A percentile compares a stretch with the other conserved stretches of the same genome.
phyloP scores from a whole-genome alignment of 2,329 filamentous ascomycete genomes.

The Aspergillus felis region DNA sequence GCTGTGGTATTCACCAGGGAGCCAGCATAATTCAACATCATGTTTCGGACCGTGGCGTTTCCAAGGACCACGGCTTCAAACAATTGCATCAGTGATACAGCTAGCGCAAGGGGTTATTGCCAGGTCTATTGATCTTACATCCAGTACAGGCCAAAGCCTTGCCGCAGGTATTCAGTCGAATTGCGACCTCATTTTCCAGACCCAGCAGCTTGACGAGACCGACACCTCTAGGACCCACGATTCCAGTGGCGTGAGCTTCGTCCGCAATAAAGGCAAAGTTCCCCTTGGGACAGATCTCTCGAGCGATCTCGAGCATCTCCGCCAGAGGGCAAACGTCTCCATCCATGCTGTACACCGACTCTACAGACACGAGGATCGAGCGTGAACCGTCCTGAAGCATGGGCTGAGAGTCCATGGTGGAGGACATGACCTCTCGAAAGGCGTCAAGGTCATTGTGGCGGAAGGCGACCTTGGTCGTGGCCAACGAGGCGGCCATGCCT shows the following conservation, averaged over 20 bases:
- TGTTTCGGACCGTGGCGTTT: conserved; percentile 50
- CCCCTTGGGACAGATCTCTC: conserved; percentile 31
- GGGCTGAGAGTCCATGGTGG: neutral
- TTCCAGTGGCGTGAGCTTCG: conserved; percentile 46
- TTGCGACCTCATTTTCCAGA: conserved; percentile 40
- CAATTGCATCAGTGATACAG: conserved; percentile 14
- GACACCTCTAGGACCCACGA: conserved; percentile 39
- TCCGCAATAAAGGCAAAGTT: conserved; percentile 31
- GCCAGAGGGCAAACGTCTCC: conserved; percentile 42
- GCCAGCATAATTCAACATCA: conserved; percentile 65
- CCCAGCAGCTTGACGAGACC: conserved; percentile 43
- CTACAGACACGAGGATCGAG: conserved; percentile 40
- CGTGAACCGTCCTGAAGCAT: conserved; percentile 24
- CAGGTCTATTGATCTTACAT: conserved; percentile 39
- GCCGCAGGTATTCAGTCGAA: conserved; percentile 40
- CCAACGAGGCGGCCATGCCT: conserved; percentile 58
- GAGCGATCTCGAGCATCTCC: conserved; percentile 35
- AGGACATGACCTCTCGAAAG: conserved; percentile 12
- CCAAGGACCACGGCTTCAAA: conserved; percentile 54
- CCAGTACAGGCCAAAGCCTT: conserved; percentile 54
- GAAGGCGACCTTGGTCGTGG: conserved; percentile 34
- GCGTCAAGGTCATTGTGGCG: conserved; percentile 31
- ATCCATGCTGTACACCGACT: conserved; percentile 49
- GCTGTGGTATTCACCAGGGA: conserved; percentile 65
- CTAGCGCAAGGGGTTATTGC: neutral